Percentiles rank a stretch among this genome's conserved stretches.
Conservation (phyloP, 2,329 filamentous ascomycete species). For the Fusarium brevicatenulatum region DNA sequence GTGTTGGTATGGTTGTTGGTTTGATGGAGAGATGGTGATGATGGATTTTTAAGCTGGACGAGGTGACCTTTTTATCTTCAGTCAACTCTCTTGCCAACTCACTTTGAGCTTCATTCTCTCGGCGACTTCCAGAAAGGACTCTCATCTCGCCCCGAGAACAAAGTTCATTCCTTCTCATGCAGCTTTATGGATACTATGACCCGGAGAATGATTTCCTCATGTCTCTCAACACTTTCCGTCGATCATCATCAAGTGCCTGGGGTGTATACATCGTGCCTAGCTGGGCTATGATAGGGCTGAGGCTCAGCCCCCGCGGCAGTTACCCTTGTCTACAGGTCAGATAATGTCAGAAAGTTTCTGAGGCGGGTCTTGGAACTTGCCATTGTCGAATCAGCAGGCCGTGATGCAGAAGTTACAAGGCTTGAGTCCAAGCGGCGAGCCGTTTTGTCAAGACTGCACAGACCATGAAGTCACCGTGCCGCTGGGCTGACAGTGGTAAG, state of each 20-base stretch:
- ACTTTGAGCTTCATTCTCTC: fast-evolving
- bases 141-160: fast-evolving
- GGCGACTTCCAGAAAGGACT: background rate
- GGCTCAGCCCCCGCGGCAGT: background rate
- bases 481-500: no score
- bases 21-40: background rate
- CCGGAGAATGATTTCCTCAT: no score
- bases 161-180: background rate
- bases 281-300: background rate
- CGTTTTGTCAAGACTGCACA: background rate
- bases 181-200: fast-evolving
- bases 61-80: background rate
- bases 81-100: fast-evolving
- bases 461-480: background rate
- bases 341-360: fast-evolving
- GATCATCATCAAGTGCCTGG: background rate
- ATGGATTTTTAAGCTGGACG: fast-evolving
- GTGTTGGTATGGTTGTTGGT: fast-evolving
- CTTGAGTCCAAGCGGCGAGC: background rate
- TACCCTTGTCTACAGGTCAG: background rate
- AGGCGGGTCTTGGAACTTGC: background rate
- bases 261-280: background rate
- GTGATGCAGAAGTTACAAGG: fast-evolving
- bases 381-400: background rate
- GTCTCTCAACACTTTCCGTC: fast-evolving